phyloP scores from a whole-genome alignment of 495 filamentous ascomycete genomes.

The Lasiosphaeris hirsuta region DNA sequence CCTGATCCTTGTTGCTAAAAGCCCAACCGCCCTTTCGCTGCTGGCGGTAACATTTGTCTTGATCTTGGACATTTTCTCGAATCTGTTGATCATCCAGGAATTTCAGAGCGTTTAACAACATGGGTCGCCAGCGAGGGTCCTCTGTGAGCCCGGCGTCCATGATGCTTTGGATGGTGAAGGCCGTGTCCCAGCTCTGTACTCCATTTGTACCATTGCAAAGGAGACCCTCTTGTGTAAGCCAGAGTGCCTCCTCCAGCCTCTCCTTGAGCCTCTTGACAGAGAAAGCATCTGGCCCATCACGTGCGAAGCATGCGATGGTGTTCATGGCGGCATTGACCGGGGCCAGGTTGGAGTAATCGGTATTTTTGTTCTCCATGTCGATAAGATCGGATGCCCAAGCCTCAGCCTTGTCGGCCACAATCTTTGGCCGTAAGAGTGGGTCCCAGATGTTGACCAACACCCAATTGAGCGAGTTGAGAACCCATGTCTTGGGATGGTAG shows the following conservation, averaged over 20 bases:
- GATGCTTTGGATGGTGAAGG: conserved; percentile 79
- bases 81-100: conserved; percentile 93
- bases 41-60: conserved; percentile 83
- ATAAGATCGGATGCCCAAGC: conserved; percentile 69
- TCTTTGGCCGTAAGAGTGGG: conserved; percentile 62
- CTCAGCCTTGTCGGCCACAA: conserved; percentile 63
- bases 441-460: conserved; percentile 73
- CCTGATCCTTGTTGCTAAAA: conserved; percentile 87
- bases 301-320: conserved; percentile 73
- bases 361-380: conserved; percentile 84
- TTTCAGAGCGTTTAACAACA: conserved; percentile 77
- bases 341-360: conserved; percentile 78
- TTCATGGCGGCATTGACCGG: conserved; percentile 92
- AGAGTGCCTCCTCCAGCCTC: conserved; percentile 79
- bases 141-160: conserved; percentile 74
- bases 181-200: conserved; percentile 94
- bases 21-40: conserved; percentile 91
- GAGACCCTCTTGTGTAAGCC: conserved; percentile 92
- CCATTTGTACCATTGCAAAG: conserved; percentile 94
- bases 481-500: conserved; percentile 86
- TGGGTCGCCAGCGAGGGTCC: conserved; percentile 73
- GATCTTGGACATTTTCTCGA: conserved; percentile 74
- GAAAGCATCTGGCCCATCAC: conserved; percentile 73
- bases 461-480: conserved; percentile 74
- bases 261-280: conserved; percentile 77